These are phyloP conservation scores for Serendipita vermifera DNA, from an alignment of 768 basidiomycete genomes.

Conservation along the genomic window DNA sequence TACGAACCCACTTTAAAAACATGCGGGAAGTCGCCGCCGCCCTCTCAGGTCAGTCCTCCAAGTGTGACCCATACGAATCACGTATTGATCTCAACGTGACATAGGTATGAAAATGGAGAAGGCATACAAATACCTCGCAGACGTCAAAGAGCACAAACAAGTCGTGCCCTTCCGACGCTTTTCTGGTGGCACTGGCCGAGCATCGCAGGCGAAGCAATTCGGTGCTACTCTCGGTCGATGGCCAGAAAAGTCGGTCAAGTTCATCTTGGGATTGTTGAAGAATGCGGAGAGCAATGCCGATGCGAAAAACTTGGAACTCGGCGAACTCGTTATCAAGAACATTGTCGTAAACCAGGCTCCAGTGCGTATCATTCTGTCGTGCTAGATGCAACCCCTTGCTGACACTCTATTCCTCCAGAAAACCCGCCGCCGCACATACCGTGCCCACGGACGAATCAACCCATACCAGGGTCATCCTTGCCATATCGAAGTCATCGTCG, in stretches of 20 bases:
- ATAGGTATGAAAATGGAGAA: constrained; percentile 88
- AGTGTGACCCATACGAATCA: not conserved
- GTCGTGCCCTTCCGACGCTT: constrained; percentile 94
- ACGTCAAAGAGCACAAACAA: constrained; percentile 94
- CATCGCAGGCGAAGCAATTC: constrained; percentile 93
- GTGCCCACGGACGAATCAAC: constrained; percentile 95
- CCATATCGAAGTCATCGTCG: constrained; percentile 90
- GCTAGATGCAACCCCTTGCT: not conserved
- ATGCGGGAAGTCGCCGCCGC: constrained; percentile 98
- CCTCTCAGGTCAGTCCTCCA: constrained; percentile 52
- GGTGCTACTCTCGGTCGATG: constrained; percentile 97
- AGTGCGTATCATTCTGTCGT: constrained; percentile 35
- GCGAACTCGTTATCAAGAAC: constrained; percentile 89
- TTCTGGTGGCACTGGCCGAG: constrained; percentile 87
- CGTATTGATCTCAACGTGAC: constrained; percentile 11
- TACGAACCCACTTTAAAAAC: constrained; percentile 99
- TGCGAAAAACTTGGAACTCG: constrained; percentile 87
- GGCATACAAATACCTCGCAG: constrained; percentile 86
- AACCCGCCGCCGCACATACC: constrained; percentile 98
- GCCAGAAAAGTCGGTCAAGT: constrained; percentile 98
- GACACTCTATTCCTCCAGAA: constrained; percentile 37
- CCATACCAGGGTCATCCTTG: constrained; percentile 97
- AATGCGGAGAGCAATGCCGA: constrained; percentile 99
- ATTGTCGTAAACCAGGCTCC: constrained; percentile 98
- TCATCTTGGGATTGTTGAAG: constrained; percentile 88